These are phyloP conservation scores for Pseudogymnoascus destructans DNA, from an alignment of 2,329 filamentous ascomycete genomes.

Conservation along the genomic window DNA sequence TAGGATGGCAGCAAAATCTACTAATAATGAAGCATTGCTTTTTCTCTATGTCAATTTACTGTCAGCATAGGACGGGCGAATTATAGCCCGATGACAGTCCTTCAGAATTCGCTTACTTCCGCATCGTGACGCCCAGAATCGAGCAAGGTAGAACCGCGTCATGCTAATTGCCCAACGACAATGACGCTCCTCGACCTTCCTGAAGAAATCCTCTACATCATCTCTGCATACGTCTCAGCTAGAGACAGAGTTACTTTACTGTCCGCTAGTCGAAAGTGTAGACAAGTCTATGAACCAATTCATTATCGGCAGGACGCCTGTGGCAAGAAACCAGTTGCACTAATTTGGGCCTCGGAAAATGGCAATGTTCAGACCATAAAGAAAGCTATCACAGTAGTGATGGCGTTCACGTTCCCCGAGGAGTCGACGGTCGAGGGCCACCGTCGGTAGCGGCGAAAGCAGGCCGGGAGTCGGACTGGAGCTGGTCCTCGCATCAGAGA, in stretches of 20 bases:
- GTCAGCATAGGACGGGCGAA: not conserved
- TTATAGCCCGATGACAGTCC: not conserved
- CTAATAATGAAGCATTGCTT: no score
- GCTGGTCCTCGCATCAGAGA: slow-evolving; percentile 10
- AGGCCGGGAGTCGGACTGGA: slow-evolving; percentile 11
- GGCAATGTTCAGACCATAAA: not conserved
- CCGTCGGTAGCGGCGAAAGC: not conserved
- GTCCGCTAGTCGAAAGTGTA: not conserved
- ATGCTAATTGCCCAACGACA: not conserved
- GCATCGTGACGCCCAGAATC: not conserved
- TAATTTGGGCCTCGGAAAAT: not conserved
- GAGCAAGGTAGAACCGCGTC: not conserved
- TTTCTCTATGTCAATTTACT: not conserved
- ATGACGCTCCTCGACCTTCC: not conserved
- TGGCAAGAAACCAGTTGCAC: not conserved
- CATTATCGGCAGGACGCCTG: not conserved
- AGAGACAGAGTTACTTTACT: not conserved
- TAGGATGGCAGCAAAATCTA: no score
- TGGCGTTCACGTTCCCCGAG: not conserved
- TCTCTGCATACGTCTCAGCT: not conserved
- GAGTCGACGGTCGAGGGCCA: not conserved
- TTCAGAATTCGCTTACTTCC: not conserved
- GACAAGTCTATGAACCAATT: not conserved
- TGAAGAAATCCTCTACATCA: not conserved
- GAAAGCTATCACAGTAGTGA: not conserved